Conservation (phyloP, 2,329 filamentous ascomycete genomes). For the Epichloe sp. region DNA sequence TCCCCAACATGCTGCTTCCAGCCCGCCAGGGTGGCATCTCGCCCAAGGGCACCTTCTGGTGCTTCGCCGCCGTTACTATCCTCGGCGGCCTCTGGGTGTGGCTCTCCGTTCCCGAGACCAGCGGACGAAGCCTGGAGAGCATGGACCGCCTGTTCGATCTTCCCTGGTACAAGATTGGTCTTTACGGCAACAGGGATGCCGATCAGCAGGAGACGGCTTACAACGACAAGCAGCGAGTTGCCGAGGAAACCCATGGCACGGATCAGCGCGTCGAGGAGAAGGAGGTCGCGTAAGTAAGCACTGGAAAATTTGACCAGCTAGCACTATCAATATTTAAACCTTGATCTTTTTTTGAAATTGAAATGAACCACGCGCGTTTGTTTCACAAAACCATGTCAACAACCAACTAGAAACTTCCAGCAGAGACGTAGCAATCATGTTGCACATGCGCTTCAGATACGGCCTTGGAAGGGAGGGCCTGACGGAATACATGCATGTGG, state of each 20-base stretch:
- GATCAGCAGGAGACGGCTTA: constrained; percentile 29
- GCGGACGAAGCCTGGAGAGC: constrained; percentile 50
- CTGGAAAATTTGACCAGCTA: no score
- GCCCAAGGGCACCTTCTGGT: constrained; percentile 62
- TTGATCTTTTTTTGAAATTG: no score
- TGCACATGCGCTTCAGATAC: constrained; percentile 11
- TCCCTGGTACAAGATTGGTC: constrained; percentile 63
- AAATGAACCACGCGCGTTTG: no score
- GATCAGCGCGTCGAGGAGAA: constrained; percentile 22
- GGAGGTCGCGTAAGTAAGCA: no score
- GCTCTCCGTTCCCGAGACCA: constrained; percentile 61
- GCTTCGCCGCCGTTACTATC: constrained; percentile 56
- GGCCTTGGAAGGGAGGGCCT: constrained; percentile 3
- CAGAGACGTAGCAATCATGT: no score
- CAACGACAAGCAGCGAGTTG: constrained; percentile 30
- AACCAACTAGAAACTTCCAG: no score
- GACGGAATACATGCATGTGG: not conserved
- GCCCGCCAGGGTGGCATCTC: constrained; percentile 32
- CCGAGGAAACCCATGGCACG: constrained; percentile 17
- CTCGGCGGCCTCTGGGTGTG: constrained; percentile 58
- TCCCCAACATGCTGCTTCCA: constrained; percentile 59
- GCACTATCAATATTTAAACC: no score
- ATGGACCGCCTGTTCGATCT: constrained; percentile 62
- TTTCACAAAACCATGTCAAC: no score
- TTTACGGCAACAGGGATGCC: constrained; percentile 38